phyloP scores from a whole-genome alignment of 176 grass and related monocot genomes.

The Sorghum bicolor region Sorghum_bicolor_NCBIv3 NC_012870.2:7635001-7635500 shows the following conservation, averaged over 20 bases:
- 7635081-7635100: slow-evolving; percentile 16
- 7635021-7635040: slow-evolving; percentile 83
- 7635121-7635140: slow-evolving; percentile 66
- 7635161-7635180: slow-evolving; percentile 79
- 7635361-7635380: slow-evolving; percentile 57
- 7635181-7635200: slow-evolving; percentile 96
- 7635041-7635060: slow-evolving; percentile 89
- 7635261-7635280: not conserved
- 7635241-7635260: not conserved
- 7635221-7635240: slow-evolving; percentile 49
- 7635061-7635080: not conserved
- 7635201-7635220: slow-evolving; percentile 97
- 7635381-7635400: slow-evolving; percentile 65
- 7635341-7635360: slow-evolving; percentile 89
- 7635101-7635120: slow-evolving; percentile 20
- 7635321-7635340: slow-evolving; percentile 89
- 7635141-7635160: slow-evolving; percentile 79
- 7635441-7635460: not conserved
- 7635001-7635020: slow-evolving; percentile 99
- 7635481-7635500: not conserved
- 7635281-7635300: slow-evolving; percentile 16
- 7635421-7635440: not conserved
- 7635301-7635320: slow-evolving; percentile 56
- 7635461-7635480: not conserved
- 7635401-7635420: slow-evolving; percentile 1